Evolutionary conservation across 2,329 filamentous ascomycete genomes (phyloP).

Genomic region (Amauroascus verrucosus): DNA sequence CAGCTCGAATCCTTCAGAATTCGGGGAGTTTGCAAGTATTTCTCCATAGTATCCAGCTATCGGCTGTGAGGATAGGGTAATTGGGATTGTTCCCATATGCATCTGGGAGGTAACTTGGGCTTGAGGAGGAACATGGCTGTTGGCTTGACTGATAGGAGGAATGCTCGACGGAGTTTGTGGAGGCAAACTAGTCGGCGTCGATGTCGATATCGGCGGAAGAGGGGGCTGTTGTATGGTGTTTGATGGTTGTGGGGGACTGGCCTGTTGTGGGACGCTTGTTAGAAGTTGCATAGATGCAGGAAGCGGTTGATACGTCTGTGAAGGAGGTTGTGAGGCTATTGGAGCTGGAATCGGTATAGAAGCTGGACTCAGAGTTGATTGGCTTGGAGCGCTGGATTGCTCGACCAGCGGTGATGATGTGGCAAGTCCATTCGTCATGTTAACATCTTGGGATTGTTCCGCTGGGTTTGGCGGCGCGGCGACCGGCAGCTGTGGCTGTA

Average conservation of each 20-base stretch:
- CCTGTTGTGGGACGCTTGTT: not conserved
- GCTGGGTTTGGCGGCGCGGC: not conserved
- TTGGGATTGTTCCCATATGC: conserved; percentile 12
- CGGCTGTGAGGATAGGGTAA: conserved; percentile 16
- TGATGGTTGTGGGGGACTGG: conserved; percentile 13
- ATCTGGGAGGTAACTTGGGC: conserved; percentile 10
- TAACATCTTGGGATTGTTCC: not conserved
- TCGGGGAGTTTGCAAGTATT: conserved; percentile 35
- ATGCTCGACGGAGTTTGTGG: conserved; percentile 24
- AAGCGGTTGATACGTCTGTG: conserved; percentile 33
- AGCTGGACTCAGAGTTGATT: conserved; percentile 7
- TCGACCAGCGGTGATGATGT: conserved; percentile 16
- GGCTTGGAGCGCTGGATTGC: conserved; percentile 13
- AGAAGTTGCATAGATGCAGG: conserved; percentile 23
- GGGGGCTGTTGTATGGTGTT: conserved; percentile 10
- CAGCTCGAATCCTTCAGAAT: conserved; percentile 44
- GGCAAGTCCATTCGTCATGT: conserved; percentile 16
- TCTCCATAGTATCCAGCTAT: conserved; percentile 39
- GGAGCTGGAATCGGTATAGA: conserved; percentile 16
- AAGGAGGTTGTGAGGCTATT: conserved; percentile 26
- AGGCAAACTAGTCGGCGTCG: conserved; percentile 20
- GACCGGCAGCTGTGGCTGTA: not conserved
- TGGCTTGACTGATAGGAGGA: conserved; percentile 27
- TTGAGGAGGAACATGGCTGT: conserved; percentile 22
- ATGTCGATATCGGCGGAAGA: conserved; percentile 12